These are phyloP conservation scores for Penicillium sclerotigenum DNA, from an alignment of 2,329 filamentous ascomycete species.

Conservation along the genomic window DNA sequence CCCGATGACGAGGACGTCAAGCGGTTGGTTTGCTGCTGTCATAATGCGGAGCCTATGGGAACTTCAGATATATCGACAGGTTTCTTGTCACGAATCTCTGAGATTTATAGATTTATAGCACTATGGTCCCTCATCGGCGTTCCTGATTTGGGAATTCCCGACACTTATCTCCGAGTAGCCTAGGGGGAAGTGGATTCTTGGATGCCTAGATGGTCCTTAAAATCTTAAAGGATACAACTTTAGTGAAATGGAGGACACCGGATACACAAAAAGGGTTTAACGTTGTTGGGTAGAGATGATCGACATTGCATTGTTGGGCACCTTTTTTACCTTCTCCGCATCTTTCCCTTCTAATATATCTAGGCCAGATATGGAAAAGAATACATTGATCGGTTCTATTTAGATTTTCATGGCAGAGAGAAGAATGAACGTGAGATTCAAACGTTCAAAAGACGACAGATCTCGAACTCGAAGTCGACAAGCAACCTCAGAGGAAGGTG, in stretches of 20 bases:
- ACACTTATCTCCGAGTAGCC: background rate
- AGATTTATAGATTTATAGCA: background rate
- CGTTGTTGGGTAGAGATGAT: background rate
- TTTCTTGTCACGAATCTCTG: background rate
- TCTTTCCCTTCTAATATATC: background rate
- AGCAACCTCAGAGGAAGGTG: background rate
- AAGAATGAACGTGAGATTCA: background rate
- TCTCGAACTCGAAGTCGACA: background rate
- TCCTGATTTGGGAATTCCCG: background rate
- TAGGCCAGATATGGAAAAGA: background rate
- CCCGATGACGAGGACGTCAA: conserved; percentile 29
- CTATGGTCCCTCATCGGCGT: background rate
- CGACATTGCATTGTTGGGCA: background rate
- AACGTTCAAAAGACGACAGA: background rate
- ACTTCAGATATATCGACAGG: background rate
- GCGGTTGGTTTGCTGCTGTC: background rate
- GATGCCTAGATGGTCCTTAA: background rate
- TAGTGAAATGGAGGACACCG: background rate
- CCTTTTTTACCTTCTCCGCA: background rate
- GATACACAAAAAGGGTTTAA: background rate
- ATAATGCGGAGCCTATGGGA: background rate
- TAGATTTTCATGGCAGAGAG: conserved; percentile 14
- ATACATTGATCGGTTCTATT: conserved; percentile 25
- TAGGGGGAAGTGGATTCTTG: background rate
- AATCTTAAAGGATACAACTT: too few relatives aligned